These are phyloP conservation scores for Fusarium pininemorale DNA, from an alignment of 2,329 filamentous ascomycete species.

Conservation along the genomic window DNA sequence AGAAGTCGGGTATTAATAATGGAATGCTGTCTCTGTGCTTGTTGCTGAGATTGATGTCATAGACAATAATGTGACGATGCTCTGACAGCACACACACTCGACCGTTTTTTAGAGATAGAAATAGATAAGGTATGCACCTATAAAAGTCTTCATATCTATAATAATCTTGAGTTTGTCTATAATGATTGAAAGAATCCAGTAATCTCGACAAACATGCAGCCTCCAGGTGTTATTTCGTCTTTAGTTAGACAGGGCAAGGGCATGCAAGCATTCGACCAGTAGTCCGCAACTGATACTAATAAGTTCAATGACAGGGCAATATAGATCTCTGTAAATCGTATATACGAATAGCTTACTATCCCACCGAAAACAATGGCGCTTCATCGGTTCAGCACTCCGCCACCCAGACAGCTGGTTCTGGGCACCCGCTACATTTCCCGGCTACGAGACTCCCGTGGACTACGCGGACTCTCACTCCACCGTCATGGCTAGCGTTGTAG, in stretches of 20 bases:
- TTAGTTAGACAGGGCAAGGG: slow-evolving; percentile 11
- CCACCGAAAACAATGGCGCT: slow-evolving; percentile 20
- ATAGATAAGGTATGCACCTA: background rate
- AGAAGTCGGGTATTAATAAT: background rate
- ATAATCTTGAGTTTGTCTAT: no score
- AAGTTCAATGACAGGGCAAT: background rate
- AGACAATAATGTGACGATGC: slow-evolving; percentile 3
- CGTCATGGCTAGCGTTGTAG: slow-evolving; percentile 34
- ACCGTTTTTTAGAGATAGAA: background rate
- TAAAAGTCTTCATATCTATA: background rate
- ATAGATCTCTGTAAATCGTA: slow-evolving; percentile 23
- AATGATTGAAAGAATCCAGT: background rate
- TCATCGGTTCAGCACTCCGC: slow-evolving; percentile 21
- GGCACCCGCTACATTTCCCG: slow-evolving; percentile 27
- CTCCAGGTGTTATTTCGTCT: slow-evolving; percentile 2
- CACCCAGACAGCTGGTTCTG: slow-evolving; percentile 32
- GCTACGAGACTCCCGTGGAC: slow-evolving; percentile 29
- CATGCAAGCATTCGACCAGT: background rate
- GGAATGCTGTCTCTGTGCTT: background rate
- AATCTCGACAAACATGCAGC: background rate
- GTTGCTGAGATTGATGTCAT: slow-evolving; percentile 7
- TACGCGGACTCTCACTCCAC: slow-evolving; percentile 38
- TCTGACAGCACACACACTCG: slow-evolving; percentile 6
- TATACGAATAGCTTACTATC: slow-evolving; percentile 28
- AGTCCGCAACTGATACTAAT: background rate